phyloP scores from a whole-genome alignment of 2,329 filamentous ascomycete species.

The Periconia digitata region DNA sequence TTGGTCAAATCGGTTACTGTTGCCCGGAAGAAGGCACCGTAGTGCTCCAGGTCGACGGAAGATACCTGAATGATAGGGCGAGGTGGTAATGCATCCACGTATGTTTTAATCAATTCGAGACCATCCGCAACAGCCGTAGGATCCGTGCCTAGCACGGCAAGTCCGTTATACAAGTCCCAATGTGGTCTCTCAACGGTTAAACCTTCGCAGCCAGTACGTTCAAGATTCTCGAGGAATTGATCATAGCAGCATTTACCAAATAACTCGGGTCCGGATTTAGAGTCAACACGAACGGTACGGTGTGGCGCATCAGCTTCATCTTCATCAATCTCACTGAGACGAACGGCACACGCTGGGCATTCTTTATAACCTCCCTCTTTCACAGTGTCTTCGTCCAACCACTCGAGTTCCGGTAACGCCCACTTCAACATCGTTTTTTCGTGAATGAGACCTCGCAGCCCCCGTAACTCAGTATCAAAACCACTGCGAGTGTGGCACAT shows the following conservation, averaged over 20 bases:
- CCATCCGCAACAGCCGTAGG: neutral
- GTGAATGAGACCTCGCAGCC: neutral
- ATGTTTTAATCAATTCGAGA: neutral
- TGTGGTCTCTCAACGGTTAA: neutral
- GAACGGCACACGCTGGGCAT: neutral
- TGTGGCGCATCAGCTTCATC: neutral
- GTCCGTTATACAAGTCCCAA: neutral
- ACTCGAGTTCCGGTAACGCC: neutral
- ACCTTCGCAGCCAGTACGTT: neutral
- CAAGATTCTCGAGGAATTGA: neutral
- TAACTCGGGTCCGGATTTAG: neutral
- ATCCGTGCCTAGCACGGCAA: neutral
- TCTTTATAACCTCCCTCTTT: neutral
- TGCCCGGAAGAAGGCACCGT: neutral
- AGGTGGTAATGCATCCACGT: neutral
- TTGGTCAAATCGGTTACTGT: neutral
- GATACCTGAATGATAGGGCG: neutral
- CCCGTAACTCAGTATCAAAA: neutral
- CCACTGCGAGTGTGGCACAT: neutral
- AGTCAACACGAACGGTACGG: neutral
- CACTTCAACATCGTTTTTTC: neutral
- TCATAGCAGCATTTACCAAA: neutral
- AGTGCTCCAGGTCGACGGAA: neutral
- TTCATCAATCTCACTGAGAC: neutral
- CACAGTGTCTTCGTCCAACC: neutral